Base-by-base conservation (phyloP, 2,329 filamentous ascomycete genomes). In the Lachnellula cervina region DNA sequence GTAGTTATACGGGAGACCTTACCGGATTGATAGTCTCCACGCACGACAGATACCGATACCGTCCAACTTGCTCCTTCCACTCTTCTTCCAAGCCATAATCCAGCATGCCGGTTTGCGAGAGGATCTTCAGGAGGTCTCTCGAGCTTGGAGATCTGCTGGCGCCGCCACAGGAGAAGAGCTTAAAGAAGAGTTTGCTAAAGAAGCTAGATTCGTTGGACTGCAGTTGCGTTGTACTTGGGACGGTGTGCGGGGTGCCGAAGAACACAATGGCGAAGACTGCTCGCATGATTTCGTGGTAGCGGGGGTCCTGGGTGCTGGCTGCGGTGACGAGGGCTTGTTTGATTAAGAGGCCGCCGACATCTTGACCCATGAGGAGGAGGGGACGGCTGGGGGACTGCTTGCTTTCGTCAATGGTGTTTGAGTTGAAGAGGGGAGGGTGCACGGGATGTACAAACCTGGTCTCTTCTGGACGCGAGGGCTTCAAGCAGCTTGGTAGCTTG, bases 341-440 rank as follows among this genome's bases (percentile, higher is more conserved):
- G 51, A 63, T 58, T n/a, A 65, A 35, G 16, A 65, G 55, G 3
- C 63, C 62, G 25, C 62, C 62, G 8, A 65, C 54, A 44, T 62
- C 63, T 32, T 65, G 62, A 25, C 61, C 57, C 16, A 65, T 56
- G 14, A 63, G 21, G n/a, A 56, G 23, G 4, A 56, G 43, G 17
- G 46, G 52, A 13, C 47, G 52, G 48, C 23, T 40, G 21, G 14
- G 16, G 43, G 16, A 62, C 51, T 17, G 57, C 13, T 46, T 35
- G 48, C 40, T 21, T 48, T 45, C 40, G 44, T 54, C 35, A 28
- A 19, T 16, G 38, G 17, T 42, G 17, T 44, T 44, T 13, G 8
- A 7, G 13, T 19, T 17, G 38, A 4, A n/a, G 9, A 19, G 9
- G 17, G 38, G 38, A 14, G 13, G 2, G 19, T 44, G 37, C 3